Evolutionary conservation across 164 flowering plant species (phyloP), one percentile per base, ranked within the genome.

Genomic region (Vitis rupestris): DNA sequence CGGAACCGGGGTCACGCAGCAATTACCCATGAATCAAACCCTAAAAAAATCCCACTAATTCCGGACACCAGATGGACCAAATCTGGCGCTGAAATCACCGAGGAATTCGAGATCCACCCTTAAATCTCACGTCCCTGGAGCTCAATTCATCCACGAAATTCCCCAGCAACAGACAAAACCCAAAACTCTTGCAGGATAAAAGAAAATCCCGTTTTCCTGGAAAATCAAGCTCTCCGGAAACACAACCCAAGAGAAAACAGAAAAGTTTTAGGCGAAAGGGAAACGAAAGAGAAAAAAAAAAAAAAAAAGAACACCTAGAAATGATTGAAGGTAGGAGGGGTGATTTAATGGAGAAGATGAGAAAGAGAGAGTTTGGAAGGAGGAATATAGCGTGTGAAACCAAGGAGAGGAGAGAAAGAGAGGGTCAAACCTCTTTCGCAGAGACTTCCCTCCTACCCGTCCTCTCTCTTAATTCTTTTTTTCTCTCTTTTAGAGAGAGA

Each of bases 21-120:
- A 86, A 78, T 86, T 86, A 0, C 90, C 90, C 90, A 86, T 86
- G 30, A 48, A 51, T 66, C 17, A 17, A 59, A 49, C 54, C 44
- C 44, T 37, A 37, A 6, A 4, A 31, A 37, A 37, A 37, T 37
- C 0, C 44, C 7, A 6, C 7, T 6, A 37, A 37, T 37, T 4
- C 44, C 44, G 44, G 7, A 37, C 44, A 37, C 16, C 51, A 56
- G 29, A 48, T 31, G 19, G 47, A 53, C 1, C 56, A 37, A 37
- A 37, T 37, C 27, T 37, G 6, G 7, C 7, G 44, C 1, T 37
- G 44, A 37, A 37, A 37, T 37, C 8, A 6, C 44, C 44, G 44
- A 37, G 44, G 4, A 6, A 37, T 6, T 6, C 44, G 44, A 37
- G 44, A 37, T 37, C 44, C 44, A 37, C 44, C 44, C 44, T 31